Evolutionary conservation across 768 basidiomycete species (phyloP), one percentile per base, ranked within the genome.

Genomic region (Sporobolomyces phaffii): DNA sequence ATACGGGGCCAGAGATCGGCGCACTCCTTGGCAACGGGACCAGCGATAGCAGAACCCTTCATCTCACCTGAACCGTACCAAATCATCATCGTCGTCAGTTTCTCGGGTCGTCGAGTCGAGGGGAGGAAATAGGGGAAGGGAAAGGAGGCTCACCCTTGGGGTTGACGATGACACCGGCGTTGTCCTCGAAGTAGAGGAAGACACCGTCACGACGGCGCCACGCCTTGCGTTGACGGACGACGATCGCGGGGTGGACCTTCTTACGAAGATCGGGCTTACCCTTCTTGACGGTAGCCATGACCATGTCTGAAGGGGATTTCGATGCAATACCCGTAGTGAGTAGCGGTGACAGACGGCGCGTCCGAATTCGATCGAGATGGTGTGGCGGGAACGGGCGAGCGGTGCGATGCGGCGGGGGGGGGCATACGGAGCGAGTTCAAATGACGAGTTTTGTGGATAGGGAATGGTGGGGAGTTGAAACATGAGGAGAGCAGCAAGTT

Each of bases 261-360:
- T 99, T 99, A 81, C 96, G 87, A 78, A 99, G 81, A 81, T 99
- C 96, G 40, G 96, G 96, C 83, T 99, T 98, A 79, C 96, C 96
- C 84, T 98, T 98, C 86, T 99, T 98, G 77, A 99, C 96, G 59
- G 89, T 91, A 65, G 90, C 91, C 65, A 94, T 89, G 69, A 93
- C 86, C 91, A 93, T 92, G 79, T 92, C 91, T 71, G 74, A n/a
- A n/a, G n/a, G n/a, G n/a, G n/a, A n/a, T 45, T 31, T 2, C 29
- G 26, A 0, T 49, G 48, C 54, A 43, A 11, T 41, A 29, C 28
- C 26, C 29, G 31, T n/a, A n/a, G n/a, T n/a, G n/a, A n/a, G n/a
- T n/a, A n/a, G n/a, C n/a, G n/a, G n/a, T n/a, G n/a, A n/a, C n/a
- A n/a, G n/a, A n/a, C n/a, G n/a, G n/a, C n/a, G n/a, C n/a, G n/a